A percentile compares a stretch with the other conserved stretches of the same genome.
Evolutionary conservation across 345 rosid species (phyloP).

Genomic region (Reutealis trisperma): DNA sequence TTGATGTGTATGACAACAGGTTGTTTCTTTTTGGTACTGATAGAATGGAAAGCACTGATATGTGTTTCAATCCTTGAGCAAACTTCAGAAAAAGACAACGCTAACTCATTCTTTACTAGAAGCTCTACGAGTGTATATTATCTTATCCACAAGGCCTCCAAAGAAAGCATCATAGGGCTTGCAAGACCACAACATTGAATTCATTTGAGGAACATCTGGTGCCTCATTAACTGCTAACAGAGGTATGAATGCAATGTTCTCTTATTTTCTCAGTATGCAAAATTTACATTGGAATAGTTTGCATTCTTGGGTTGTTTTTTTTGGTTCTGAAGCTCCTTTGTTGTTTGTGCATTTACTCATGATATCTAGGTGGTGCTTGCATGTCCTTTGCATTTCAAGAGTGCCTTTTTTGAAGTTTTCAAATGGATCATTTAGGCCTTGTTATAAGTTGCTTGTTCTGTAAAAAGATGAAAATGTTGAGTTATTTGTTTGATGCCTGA

Average conservation of each 20-base stretch:
- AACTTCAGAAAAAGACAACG: neutral
- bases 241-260: neutral
- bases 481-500: neutral
- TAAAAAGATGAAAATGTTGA: neutral
- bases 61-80: conserved; percentile 31
- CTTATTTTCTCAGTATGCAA: neutral
- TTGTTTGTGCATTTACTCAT: neutral
- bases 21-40: conserved; percentile 62
- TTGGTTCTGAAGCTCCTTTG: neutral
- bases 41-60: conserved; percentile 57
- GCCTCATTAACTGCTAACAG: neutral
- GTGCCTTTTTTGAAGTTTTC: neutral
- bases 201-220: neutral
- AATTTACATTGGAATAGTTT: neutral
- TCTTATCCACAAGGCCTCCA: neutral
- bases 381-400: neutral
- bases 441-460: neutral
- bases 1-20: conserved; percentile 73
- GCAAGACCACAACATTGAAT: neutral
- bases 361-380: neutral
- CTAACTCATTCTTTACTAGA: conserved; percentile 2
- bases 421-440: neutral
- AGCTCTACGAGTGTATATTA: conserved; percentile 11
- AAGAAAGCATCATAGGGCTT: conserved; percentile 16
- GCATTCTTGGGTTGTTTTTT: neutral